These are phyloP conservation scores for Hypoxylon sp. DNA, from an alignment of 2,329 filamentous ascomycete species.

Conservation along the genomic window DNA sequence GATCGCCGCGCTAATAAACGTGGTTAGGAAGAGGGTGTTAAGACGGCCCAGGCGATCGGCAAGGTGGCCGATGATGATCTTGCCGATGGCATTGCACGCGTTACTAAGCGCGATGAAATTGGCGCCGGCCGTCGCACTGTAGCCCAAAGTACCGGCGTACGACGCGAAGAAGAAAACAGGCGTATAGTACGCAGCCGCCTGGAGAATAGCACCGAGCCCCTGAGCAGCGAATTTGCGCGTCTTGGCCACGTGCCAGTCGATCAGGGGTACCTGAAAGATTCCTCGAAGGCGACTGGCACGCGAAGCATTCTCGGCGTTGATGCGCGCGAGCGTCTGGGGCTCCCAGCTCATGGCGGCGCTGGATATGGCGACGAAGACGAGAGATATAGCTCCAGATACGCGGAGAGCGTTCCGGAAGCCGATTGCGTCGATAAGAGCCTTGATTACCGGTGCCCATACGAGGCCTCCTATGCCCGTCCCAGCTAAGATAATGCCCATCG, in stretches of 20 bases:
- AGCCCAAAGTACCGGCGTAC: slow-evolving; percentile 12
- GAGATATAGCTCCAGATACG: slow-evolving; percentile 15
- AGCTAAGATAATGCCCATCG: slow-evolving; percentile 14
- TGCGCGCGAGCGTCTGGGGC: slow-evolving; percentile 17
- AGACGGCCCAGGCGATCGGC: not conserved
- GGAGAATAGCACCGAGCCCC: slow-evolving; percentile 14
- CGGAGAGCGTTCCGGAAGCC: slow-evolving; percentile 22
- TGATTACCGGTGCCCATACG: slow-evolving; percentile 22
- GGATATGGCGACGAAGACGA: slow-evolving; percentile 9
- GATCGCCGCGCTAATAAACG: not conserved
- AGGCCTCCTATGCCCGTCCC: slow-evolving; percentile 18
- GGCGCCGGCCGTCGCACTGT: slow-evolving; percentile 5
- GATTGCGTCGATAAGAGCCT: slow-evolving; percentile 8
- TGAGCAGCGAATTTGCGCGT: slow-evolving; percentile 18
- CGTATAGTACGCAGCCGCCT: slow-evolving; percentile 12
- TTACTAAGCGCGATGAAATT: not conserved
- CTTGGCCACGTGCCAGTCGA: slow-evolving; percentile 19
- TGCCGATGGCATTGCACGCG: not conserved
- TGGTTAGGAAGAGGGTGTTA: slow-evolving; percentile 7
- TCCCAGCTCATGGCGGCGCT: slow-evolving; percentile 22
- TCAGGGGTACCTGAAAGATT: slow-evolving; percentile 15
- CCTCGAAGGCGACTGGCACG: slow-evolving; percentile 14
- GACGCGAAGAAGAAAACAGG: slow-evolving; percentile 19
- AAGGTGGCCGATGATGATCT: not conserved
- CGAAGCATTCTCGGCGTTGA: slow-evolving; percentile 20